A percentile compares a stretch with the other conserved stretches of the same genome.
Evolutionary conservation across 495 filamentous ascomycete species (phyloP).

Genomic region (Neurospora sp.): DNA sequence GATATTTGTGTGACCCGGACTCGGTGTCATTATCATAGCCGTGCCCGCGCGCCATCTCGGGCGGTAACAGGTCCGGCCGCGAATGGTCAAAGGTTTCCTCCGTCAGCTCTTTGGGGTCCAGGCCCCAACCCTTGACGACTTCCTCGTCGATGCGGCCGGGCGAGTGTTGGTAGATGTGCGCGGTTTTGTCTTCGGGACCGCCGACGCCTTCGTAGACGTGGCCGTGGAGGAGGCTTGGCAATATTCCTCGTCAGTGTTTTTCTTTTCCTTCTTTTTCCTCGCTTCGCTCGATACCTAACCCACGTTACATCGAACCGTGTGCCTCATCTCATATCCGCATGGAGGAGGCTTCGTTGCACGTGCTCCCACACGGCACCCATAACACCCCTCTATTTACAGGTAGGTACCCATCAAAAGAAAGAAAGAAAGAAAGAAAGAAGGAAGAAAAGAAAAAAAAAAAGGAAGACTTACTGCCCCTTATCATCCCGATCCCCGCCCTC

Average conservation of each 20-base stretch:
- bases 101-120: constrained; percentile 2
- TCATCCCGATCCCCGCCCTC: constrained; percentile 31
- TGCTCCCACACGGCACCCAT: too few relatives aligned
- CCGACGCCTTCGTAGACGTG: constrained; percentile 23
- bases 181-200: constrained; percentile 25
- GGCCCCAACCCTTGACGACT: constrained; percentile 3
- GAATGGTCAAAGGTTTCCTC: not conserved
- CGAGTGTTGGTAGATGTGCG: constrained; percentile 18
- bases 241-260: too few relatives aligned
- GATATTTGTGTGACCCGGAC: too few relatives aligned
- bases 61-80: constrained; percentile 5
- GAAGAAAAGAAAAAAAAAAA: not conserved
- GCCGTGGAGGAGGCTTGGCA: constrained; percentile 8
- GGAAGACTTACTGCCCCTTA: constrained; percentile 19
- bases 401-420: too few relatives aligned
- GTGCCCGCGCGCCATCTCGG: constrained; percentile 2
- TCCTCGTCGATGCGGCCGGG: constrained; percentile 17
- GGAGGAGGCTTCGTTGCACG: too few relatives aligned
- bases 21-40: not conserved
- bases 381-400: too few relatives aligned
- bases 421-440: too few relatives aligned
- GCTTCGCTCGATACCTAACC: not conserved
- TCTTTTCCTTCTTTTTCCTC: not conserved
- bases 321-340: too few relatives aligned
- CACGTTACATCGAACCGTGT: too few relatives aligned